A percentile compares a stretch with the other conserved stretches of the same genome.
Conservation (phyloP, 371 early-diverging fungal genomes). For the Haplosporangium sp. region DNA sequence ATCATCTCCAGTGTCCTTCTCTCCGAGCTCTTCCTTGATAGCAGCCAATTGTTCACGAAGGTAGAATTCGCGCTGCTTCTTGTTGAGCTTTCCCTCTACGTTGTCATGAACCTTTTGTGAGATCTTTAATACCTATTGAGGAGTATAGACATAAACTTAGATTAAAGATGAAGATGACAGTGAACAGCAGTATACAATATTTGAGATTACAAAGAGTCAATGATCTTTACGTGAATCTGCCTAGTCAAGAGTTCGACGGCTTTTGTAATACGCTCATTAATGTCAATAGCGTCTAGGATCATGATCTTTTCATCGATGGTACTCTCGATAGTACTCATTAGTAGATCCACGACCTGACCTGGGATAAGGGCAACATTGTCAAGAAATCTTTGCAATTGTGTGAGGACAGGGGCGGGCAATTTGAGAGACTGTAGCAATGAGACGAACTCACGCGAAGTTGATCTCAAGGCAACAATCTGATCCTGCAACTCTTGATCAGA, state of each 20-base stretch:
- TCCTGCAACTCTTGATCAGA: constrained; percentile 67
- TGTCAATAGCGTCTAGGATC: constrained; percentile 68
- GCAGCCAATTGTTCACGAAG: constrained; percentile 89
- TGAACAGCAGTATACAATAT: constrained; percentile 33
- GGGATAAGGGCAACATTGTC: constrained; percentile 66
- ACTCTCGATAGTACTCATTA: constrained; percentile 80
- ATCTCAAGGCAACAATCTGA: constrained; percentile 68
- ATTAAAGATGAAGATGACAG: background rate
- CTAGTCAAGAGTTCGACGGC: constrained; percentile 77
- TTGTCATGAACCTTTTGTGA: constrained; percentile 84
- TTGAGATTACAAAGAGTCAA: background rate
- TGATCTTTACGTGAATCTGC: constrained; percentile 76
- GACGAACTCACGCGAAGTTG: constrained; percentile 70
- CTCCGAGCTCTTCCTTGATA: constrained; percentile 85
- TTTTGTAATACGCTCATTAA: constrained; percentile 69
- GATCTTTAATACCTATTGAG: constrained; percentile 74
- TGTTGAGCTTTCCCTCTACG: constrained; percentile 80
- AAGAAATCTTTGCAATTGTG: constrained; percentile 75
- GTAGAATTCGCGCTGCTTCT: constrained; percentile 86
- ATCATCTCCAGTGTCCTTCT: constrained; percentile 76
- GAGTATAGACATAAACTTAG: background rate
- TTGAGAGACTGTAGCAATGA: constrained; percentile 75
- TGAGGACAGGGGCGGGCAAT: constrained; percentile 71
- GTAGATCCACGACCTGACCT: constrained; percentile 76
- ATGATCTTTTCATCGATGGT: constrained; percentile 79